Evolutionary conservation across 768 basidiomycete species (phyloP), one percentile per base, ranked within the genome.

Genomic region (Amylocystis lapponica): DNA sequence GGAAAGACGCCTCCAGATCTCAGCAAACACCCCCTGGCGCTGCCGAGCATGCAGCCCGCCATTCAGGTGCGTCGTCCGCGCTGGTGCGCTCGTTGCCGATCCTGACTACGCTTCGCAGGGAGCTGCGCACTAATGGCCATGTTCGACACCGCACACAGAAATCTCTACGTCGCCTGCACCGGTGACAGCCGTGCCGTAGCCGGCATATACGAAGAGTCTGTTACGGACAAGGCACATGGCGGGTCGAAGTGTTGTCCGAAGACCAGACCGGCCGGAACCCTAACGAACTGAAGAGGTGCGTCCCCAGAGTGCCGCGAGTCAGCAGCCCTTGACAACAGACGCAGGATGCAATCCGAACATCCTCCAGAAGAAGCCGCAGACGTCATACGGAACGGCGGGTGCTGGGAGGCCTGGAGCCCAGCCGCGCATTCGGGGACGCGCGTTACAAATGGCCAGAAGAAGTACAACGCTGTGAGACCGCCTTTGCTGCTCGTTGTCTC

Each of bases 171-270:
- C 26, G 95, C 95, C 8, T 82, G 83, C 52, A 83, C 92, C 4
- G 96, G 96, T 0, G 96, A 99, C 60, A 87, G 89, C 58, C 78
- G 96, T 36, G 96, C 96, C 11, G 92, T 99, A 5, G 94, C 95
- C 17, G 96, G 96, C 16, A 76, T 90, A 27, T 94, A 88, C 86
- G 82, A 89, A 49, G 74, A 78, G 39, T 72, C 73, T 4, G 63
- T 61, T 76, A 81, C 49, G 82, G 79, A 3, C 67, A 72, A 40
- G 88, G 88, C 10, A 72, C 70, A 40, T 99, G 96, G 96, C 77
- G 82, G 35, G 86, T 93, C 23, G 91, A 96, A 60, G 89, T 89
- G n/a, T 71, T 99, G 48, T 90, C 79, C 22, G 92, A 97, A 62
- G 96, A 98, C 58, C 94, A 97, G 69, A 97, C 94, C 6, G 96